Percentiles rank a stretch among this genome's conserved stretches.
These are phyloP conservation scores for Alternaria angustiovoidea DNA, from an alignment of 2,329 filamentous ascomycete species.

Conservation along the genomic window DNA sequence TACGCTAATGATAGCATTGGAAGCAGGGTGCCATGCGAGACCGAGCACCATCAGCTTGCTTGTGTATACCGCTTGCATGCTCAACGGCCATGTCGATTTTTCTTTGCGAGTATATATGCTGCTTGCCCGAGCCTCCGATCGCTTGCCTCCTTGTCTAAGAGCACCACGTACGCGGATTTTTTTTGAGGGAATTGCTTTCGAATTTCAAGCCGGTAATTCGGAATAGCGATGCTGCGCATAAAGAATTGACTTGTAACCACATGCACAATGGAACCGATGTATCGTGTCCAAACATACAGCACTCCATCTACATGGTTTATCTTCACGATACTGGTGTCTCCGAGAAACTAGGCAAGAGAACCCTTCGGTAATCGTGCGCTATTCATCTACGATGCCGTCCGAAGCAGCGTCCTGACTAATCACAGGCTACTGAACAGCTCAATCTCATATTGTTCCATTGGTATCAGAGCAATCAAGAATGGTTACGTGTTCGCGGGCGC, in stretches of 20 bases:
- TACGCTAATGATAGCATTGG: background rate
- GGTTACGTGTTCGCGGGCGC: slow-evolving; percentile 14
- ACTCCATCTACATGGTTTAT: too few relatives aligned
- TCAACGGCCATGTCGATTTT: background rate
- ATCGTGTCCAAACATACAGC: too few relatives aligned
- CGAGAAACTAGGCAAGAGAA: slow-evolving; percentile 3
- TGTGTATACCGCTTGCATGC: background rate
- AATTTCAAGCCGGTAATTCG: too few relatives aligned
- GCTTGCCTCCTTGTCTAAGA: background rate
- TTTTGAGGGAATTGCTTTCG: too few relatives aligned
- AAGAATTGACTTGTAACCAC: too few relatives aligned
- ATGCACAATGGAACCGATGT: too few relatives aligned
- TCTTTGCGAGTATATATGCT: background rate
- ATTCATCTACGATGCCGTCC: slow-evolving; percentile 15
- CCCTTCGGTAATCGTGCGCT: slow-evolving; percentile 14
- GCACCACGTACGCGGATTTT: background rate
- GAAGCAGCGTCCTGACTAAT: slow-evolving; percentile 16
- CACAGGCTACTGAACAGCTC: slow-evolving; percentile 21
- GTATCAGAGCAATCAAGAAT: background rate
- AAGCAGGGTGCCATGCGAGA: background rate
- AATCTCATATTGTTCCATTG: slow-evolving; percentile 20
- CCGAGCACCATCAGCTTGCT: background rate
- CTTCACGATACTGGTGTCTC: background rate
- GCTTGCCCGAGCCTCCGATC: background rate
- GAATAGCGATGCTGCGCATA: too few relatives aligned